phyloP scores from a whole-genome alignment of 495 filamentous ascomycete genomes.

The Penicillium roqueforti region DNA sequence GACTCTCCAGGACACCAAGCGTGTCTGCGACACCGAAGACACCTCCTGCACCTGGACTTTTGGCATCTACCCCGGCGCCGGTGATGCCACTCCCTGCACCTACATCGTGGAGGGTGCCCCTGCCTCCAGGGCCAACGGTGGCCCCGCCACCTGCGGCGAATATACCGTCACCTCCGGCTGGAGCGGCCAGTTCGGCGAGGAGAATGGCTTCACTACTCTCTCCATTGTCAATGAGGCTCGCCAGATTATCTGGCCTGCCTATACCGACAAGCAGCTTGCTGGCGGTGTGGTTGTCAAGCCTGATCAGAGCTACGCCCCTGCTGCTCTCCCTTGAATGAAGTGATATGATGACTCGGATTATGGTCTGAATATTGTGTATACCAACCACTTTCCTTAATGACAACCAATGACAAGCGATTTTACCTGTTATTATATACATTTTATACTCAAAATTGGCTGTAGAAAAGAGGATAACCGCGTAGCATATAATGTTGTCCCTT shows the following conservation, averaged over 20 bases:
- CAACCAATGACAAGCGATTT: conserved; percentile 1
- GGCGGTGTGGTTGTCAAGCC: conserved; percentile 46
- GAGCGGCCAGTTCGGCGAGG: conserved; percentile 52
- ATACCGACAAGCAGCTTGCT: conserved; percentile 43
- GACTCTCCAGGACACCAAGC: conserved; percentile 46
- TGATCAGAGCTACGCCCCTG: conserved; percentile 52
- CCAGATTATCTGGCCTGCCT: conserved; percentile 49
- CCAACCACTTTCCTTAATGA: conserved; percentile 4
- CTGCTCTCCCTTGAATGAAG: conserved; percentile 27
- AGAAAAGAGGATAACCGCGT: neutral
- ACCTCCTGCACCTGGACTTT: conserved; percentile 47
- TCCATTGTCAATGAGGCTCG: conserved; percentile 38
- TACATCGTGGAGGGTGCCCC: conserved; percentile 39
- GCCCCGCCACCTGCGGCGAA: conserved; percentile 39
- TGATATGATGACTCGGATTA: neutral
- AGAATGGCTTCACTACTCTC: conserved; percentile 51
- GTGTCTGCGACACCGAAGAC: conserved; percentile 44
- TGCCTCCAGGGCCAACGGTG: conserved; percentile 39
- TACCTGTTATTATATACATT: neutral
- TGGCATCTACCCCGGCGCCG: conserved; percentile 39
- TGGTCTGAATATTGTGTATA: neutral
- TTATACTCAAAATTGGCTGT: neutral
- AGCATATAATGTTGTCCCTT: no score
- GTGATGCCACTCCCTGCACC: conserved; percentile 28
- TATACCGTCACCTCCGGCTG: conserved; percentile 51